phyloP scores from a whole-genome alignment of 805 yeast genomes.

The Myxozyma kluyveri region DNA sequence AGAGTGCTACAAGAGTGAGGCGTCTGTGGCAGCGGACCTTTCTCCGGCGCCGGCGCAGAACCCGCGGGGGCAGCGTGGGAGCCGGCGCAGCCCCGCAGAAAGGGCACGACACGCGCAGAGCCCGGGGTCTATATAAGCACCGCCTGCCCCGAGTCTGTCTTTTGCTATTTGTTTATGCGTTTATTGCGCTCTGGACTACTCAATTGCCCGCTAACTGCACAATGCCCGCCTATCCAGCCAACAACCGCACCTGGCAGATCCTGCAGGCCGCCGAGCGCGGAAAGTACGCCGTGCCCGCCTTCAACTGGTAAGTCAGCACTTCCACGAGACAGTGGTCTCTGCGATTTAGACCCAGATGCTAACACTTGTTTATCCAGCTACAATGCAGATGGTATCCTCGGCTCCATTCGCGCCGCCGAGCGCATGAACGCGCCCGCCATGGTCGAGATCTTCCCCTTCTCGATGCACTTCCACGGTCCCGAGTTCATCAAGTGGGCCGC shows the following conservation, averaged over 20 bases:
- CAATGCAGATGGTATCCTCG: slow-evolving; percentile 40
- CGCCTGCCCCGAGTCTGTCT: too few relatives aligned
- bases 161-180: too few relatives aligned
- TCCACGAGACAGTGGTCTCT: neutral
- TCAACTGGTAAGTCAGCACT: slow-evolving; percentile 33
- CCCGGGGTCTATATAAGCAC: too few relatives aligned
- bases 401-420: slow-evolving; percentile 42
- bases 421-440: slow-evolving; percentile 39
- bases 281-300: slow-evolving; percentile 40
- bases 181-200: too few relatives aligned
- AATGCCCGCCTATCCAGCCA: slow-evolving; percentile 19
- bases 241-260: slow-evolving; percentile 37
- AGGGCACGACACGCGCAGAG: too few relatives aligned
- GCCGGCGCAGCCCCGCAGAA: neutral
- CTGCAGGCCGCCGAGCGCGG: slow-evolving; percentile 38
- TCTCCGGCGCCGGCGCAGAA: neutral
- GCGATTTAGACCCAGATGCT: neutral
- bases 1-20: too few relatives aligned
- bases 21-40: too few relatives aligned
- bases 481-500: slow-evolving; percentile 36
- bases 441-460: slow-evolving; percentile 43
- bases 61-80: neutral
- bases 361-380: slow-evolving; percentile 30
- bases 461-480: slow-evolving; percentile 39
- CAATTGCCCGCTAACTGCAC: neutral